phyloP scores from a whole-genome alignment of 306 rosid species.

The Canavalia gladiata region DNA sequence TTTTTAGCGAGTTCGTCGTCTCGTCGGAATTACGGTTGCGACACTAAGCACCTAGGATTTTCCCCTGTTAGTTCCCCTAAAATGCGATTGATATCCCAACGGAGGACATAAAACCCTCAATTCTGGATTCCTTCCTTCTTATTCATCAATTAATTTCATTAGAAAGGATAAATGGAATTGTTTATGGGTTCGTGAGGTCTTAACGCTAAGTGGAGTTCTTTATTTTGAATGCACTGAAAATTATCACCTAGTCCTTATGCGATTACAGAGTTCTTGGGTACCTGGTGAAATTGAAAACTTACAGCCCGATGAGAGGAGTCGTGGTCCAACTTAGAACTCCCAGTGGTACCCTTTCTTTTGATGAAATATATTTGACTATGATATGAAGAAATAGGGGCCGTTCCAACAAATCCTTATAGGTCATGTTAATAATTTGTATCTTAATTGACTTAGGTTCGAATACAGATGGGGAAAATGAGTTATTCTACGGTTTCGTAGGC shows the following conservation, averaged over 20 bases:
- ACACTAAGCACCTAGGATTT: no score
- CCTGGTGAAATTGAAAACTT: constrained; percentile 89
- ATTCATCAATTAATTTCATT: no score
- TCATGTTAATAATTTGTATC: constrained; percentile 73
- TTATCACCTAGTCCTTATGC: constrained; percentile 78
- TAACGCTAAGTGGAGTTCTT: constrained; percentile 32
- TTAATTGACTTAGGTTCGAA: constrained; percentile 82
- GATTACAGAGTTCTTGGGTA: constrained; percentile 93
- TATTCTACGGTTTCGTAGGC: constrained; percentile 61
- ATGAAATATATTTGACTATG: constrained; percentile 69
- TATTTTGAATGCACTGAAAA: constrained; percentile 78
- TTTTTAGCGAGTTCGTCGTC: no score
- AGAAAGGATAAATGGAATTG: no score
- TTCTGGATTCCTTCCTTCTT: no score
- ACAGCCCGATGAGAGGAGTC: constrained; percentile 95
- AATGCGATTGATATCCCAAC: no score
- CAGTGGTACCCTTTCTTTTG: constrained; percentile 70
- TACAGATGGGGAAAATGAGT: constrained; percentile 60
- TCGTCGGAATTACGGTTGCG: no score
- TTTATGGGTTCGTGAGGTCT: no score
- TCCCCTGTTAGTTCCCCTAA: no score
- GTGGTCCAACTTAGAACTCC: constrained; percentile 94
- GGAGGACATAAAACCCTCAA: no score
- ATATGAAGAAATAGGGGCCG: constrained; percentile 68
- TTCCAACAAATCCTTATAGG: constrained; percentile 81